Base-by-base conservation (phyloP, 2,329 filamentous ascomycete species). In the Monascus ruber region DNA sequence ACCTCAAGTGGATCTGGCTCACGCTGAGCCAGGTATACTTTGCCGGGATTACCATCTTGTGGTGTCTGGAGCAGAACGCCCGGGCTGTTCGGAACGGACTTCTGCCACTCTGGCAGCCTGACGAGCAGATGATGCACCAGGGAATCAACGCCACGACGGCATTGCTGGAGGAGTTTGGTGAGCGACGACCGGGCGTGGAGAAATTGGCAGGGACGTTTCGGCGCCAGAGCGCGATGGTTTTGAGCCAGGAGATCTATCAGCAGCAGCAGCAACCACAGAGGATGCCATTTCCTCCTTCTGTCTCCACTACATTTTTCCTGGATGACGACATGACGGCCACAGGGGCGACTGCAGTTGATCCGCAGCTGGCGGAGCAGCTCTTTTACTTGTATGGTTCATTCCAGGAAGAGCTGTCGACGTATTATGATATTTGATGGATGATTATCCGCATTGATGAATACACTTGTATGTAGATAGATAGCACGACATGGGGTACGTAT, bases 1-100 rank as follows among this genome's bases (percentile, higher is more conserved):
- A 63, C 39, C 46, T 63, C 11, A 63, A 63, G 42, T 63, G 60
- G 60, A 62, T 63, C 31, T 63, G 60, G 60, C 48, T 63, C 35
- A 63, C 60, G 1, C 46, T 63, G 26, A 61, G 58, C 40, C 60
- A 63, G 38, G 43, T 60, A 11, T 63, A 63, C 35, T 62, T 60
- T 37, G 60, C 60, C 1, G 60, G 60, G 1, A 60, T 63, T 33
- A 63, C 60, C 6, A 63, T 63, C 26, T 43, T 63, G 11, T 63
- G 60, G 60, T 62, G 60, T 40, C 48, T 63, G 26, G 59, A 63
- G 38, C 58, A 62, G 39, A 62, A 63, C 34, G 49, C 60, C n/a
- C 58, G 56, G 5, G 50, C 56, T 0, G 39, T 60, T 2, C 53
- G 53, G 3, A 55, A 57, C 7, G 54, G 51, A 1, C 55, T 42